These are phyloP conservation scores for Mesotaenium endlicherianum DNA, from an alignment of 139 green algal genomes.

Conservation along the genomic window DNA sequence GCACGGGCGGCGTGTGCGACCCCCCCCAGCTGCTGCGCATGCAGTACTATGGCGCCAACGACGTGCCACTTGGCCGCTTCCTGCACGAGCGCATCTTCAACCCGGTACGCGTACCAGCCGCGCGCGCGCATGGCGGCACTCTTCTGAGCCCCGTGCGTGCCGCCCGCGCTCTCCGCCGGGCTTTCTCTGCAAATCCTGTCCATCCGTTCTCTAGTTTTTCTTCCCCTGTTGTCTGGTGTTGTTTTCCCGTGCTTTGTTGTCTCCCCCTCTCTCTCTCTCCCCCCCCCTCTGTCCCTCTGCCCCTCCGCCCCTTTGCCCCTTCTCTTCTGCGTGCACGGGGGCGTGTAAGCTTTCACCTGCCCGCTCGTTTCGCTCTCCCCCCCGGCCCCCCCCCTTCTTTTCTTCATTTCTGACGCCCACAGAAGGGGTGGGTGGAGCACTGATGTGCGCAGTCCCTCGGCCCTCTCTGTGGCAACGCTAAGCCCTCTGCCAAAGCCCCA, in stretches of 20 bases:
- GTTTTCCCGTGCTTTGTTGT: not conserved
- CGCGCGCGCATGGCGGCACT: too few relatives aligned
- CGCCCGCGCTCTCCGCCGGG: not conserved
- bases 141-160: not conserved
- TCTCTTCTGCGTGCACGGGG: not conserved
- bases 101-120: not conserved
- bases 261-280: not conserved
- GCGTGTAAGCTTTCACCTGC: not conserved
- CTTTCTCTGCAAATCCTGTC: not conserved
- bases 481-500: not conserved
- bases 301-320: not conserved
- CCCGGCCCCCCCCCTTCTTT: not conserved
- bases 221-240: not conserved
- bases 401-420: not conserved
- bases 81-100: conserved; percentile 29
- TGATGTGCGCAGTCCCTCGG: too few relatives aligned
- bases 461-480: not conserved
- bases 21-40: conserved; percentile 13
- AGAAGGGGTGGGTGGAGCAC: too few relatives aligned
- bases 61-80: conserved; percentile 37
- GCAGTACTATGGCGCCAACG: conserved; percentile 35
- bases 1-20: conserved; percentile 27
- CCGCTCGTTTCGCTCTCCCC: not conserved
- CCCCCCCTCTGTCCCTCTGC: conserved; percentile 8
- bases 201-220: not conserved